Percentiles rank a stretch among this genome's conserved stretches.
phyloP scores from a whole-genome alignment of 768 basidiomycete genomes.

The Hericium erinaceus region DNA sequence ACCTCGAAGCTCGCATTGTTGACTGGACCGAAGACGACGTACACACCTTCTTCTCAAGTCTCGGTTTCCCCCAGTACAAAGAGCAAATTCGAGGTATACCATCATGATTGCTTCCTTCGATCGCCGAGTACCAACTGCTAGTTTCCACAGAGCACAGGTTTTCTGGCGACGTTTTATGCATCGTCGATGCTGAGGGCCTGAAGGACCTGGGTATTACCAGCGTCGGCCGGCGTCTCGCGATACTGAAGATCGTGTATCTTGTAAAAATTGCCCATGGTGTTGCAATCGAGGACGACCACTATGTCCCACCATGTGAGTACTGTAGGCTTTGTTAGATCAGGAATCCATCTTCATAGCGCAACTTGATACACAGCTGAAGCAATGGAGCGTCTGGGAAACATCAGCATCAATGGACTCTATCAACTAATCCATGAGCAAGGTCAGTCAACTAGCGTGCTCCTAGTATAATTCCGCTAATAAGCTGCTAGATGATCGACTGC shows the following conservation, averaged over 20 bases:
- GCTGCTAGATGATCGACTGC: slow-evolving; percentile 54
- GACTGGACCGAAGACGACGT: slow-evolving; percentile 78
- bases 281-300: slow-evolving; percentile 74
- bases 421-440: slow-evolving; percentile 69
- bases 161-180: slow-evolving; percentile 79
- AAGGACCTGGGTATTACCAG: slow-evolving; percentile 81
- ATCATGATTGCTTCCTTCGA: slow-evolving; percentile 10
- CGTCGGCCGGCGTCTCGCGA: slow-evolving; percentile 84
- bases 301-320: slow-evolving; percentile 78
- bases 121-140: background rate
- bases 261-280: slow-evolving; percentile 79
- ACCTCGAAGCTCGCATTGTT: slow-evolving; percentile 23
- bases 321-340: background rate
- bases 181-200: slow-evolving; percentile 76
- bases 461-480: slow-evolving; percentile 1
- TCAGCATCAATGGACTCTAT: slow-evolving; percentile 60
- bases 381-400: slow-evolving; percentile 40
- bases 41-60: slow-evolving; percentile 60
- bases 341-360: background rate
- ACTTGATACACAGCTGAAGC: slow-evolving; percentile 38
- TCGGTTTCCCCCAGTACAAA: slow-evolving; percentile 85
- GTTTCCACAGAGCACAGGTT: slow-evolving; percentile 71
- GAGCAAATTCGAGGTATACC: slow-evolving; percentile 62
- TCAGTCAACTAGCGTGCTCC: slow-evolving; percentile 21
- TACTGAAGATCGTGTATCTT: slow-evolving; percentile 87